Conservation (phyloP, 2,329 filamentous ascomycete species). For the Erysiphe pulchra region DNA sequence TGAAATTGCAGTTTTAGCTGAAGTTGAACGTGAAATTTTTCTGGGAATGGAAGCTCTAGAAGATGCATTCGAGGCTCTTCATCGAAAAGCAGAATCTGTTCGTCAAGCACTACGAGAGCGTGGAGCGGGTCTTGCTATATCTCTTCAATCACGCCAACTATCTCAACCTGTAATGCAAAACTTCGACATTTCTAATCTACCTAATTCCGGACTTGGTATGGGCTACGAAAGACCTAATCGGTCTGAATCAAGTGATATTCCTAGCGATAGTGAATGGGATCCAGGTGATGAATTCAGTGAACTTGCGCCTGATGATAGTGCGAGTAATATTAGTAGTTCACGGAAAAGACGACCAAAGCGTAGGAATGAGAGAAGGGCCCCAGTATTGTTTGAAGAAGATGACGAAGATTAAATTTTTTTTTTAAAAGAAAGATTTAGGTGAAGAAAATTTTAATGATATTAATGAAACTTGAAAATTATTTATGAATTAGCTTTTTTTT, state of each 20-base stretch:
- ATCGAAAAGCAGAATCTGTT: slow-evolving; percentile 59
- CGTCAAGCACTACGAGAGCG: slow-evolving; percentile 59
- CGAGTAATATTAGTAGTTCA: slow-evolving; percentile 55
- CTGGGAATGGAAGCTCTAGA: slow-evolving; percentile 83
- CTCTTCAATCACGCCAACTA: slow-evolving; percentile 9
- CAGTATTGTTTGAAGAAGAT: slow-evolving; percentile 45
- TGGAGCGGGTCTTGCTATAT: slow-evolving; percentile 38
- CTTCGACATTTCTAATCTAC: slow-evolving; percentile 17
- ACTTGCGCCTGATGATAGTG: slow-evolving; percentile 53
- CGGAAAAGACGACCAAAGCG: slow-evolving; percentile 40
- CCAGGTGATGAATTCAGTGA: slow-evolving; percentile 26
- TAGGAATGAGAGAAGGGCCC: slow-evolving; percentile 41
- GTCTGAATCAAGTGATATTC: slow-evolving; percentile 21
- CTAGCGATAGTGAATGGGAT: slow-evolving; percentile 14
- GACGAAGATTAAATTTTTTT: slow-evolving; percentile 20
- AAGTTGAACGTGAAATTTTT: slow-evolving; percentile 84
- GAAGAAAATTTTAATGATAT: neutral
- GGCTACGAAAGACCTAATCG: slow-evolving; percentile 12
- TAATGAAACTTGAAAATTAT: too few species aligned
- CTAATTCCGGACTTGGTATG: slow-evolving; percentile 13
- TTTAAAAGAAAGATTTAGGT: neutral
- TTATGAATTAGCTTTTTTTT: too few species aligned
- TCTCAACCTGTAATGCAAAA: slow-evolving; percentile 1
- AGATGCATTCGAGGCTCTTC: slow-evolving; percentile 80
- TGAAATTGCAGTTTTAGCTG: slow-evolving; percentile 69